Evolutionary conservation across 108 stramenopile species (phyloP), one percentile per base, ranked within the genome.

Genomic region (Skeletonema costatum): DNA sequence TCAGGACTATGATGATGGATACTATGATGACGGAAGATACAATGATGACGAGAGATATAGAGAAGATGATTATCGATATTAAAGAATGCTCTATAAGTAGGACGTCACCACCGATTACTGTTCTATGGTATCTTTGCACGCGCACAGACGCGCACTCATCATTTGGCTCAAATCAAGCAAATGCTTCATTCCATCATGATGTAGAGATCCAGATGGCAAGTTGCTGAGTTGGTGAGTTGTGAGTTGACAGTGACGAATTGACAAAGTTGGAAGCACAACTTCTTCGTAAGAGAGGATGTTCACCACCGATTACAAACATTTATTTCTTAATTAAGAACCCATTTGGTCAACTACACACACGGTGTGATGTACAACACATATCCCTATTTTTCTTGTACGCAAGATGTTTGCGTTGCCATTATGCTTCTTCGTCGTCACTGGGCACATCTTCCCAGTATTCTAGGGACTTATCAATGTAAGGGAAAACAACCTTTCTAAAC

Each of bases 391-490:
- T 56, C 19, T 21, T 21, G 44, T 32, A 62, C 6, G 70, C 21
- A 39, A 50, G 38, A 53, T 29, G 29, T 41, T 60, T 16, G 58
- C 2, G 41, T 7, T 19, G 7, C 19, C 70, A 11, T 31, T 10
- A 7, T 30, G 36, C 48, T 12, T 66, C 64, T 2, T 61, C 72
- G 30, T 75, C 59, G 16, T 73, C 58, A 7, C 41, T 64, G 5
- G 19, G n/a, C 25, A 56, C 25, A 7, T 56, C 32, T 67, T 81
- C 76, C 85, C 85, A 85, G 60, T 56, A 82, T 8, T 64, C 64
- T 0, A 86, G 58, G 51, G 70, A 80, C 7, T 66, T 29, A 17
- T 71, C 62, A n/a, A 83, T 56, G 21, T 56, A 58, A 0, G 82
- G 77, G 14, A 83, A 31, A 33, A 86, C 62, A 21, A 35, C 68